Base-by-base conservation (phyloP, 805 yeast species). In the Wickerhamiella azyma region DNA sequence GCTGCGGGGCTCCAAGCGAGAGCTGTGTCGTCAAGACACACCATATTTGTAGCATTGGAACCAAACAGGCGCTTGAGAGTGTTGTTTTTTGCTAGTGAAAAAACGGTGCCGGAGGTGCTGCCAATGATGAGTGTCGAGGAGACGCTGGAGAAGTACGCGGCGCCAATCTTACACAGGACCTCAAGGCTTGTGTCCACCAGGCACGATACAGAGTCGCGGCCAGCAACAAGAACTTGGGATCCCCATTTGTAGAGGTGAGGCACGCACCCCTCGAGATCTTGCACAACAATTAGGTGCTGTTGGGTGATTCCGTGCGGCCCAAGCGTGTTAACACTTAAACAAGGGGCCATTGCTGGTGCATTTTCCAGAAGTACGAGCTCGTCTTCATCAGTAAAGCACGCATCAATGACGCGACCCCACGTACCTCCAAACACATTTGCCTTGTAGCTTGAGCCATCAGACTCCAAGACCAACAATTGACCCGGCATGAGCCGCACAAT, bases 341-440 rank as follows among this genome's bases (percentile, higher is more conserved):
- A 13, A 10, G 33, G 33, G 6, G 33, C 11, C 33, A 30, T 30
- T 30, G 33, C 11, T 10, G 33, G 33, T 5, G n/a, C 14, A n/a
- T 30, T 30, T 13, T 30, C 33, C 16, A 30, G n/a, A 13, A 30
- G 16, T 5, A 30, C 33, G 14, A 30, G 33, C 16, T 30, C 33
- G 16, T 16, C 33, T 2, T 30, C 14, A 8, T 7, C 16, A 30
- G 11, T 9, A 16, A 41, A 24, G 26, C 44, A 41, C 14, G 44
- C 44, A n/a, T 33, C 44, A 21, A 33, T 32, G 14, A 41, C 21
- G 13, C 17, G 26, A 14, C 44, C 44, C 44, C 44, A 41, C 5
- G 38, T 41, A 2, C 44, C 44, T 5, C 44, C 39, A 11, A 17
- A 24, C 9, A 41, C 28, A 9, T 21, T 18, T 6, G 39, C 44